Conservation (phyloP, 805 yeast genomes). For the Ogataea saltuana region DNA sequence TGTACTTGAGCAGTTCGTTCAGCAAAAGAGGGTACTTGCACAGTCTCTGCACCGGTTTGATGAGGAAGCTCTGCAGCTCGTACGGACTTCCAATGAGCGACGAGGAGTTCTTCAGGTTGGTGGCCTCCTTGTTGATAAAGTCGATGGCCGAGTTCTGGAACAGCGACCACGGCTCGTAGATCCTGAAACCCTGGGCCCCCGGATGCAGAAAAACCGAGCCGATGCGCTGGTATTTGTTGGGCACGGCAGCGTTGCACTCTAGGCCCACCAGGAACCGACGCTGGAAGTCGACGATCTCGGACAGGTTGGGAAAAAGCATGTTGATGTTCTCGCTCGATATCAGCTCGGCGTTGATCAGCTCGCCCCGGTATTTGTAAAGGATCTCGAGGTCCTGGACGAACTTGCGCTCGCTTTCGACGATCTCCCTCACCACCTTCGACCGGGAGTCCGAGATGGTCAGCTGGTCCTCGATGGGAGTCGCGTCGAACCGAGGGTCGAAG, state of each 20-base stretch:
- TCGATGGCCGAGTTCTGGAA: constrained; percentile 88
- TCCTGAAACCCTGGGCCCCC: constrained; percentile 73
- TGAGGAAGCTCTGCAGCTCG: constrained; percentile 83
- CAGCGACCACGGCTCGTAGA: constrained; percentile 93
- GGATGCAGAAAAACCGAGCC: constrained; percentile 89
- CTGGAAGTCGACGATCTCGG: constrained; percentile 86
- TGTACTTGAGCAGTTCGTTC: constrained; percentile 67
- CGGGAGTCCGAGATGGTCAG: constrained; percentile 51
- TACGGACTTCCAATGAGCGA: constrained; percentile 75
- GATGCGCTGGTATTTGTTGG: constrained; percentile 74
- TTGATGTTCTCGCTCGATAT: constrained; percentile 80
- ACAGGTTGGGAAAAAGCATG: constrained; percentile 79
- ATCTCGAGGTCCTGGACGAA: constrained; percentile 89
- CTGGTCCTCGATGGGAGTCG: constrained; percentile 24
- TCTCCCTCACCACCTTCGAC: constrained; percentile 78
- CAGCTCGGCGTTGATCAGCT: constrained; percentile 62
- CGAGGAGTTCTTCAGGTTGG: constrained; percentile 55
- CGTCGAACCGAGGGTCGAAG: constrained; percentile 18
- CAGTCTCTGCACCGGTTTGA: constrained; percentile 95
- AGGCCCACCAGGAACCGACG: constrained; percentile 83
- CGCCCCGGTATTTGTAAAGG: constrained; percentile 64
- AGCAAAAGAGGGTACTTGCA: constrained; percentile 90
- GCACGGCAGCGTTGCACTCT: constrained; percentile 81
- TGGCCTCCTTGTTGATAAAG: constrained; percentile 63
- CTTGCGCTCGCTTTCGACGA: constrained; percentile 87